phyloP scores from a whole-genome alignment of 768 basidiomycete species.

The Mycena galopus region DNA sequence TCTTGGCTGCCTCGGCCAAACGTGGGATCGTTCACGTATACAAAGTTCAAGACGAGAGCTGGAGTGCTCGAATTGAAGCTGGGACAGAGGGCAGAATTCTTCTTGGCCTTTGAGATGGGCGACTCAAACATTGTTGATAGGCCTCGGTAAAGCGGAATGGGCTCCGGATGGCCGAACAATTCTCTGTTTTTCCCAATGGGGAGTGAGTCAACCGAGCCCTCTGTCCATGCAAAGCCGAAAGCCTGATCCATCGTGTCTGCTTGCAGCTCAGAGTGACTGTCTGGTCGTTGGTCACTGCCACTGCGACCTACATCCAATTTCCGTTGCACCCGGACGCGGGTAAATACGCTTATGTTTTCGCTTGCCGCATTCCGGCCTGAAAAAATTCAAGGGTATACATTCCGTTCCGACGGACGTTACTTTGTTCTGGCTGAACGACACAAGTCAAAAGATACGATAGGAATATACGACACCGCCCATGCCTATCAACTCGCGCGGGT shows the following conservation, averaged over 20 bases:
- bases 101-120: not conserved
- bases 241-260: no score
- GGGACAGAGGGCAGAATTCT: conserved; percentile 73
- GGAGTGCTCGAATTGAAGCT: conserved; percentile 83
- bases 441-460: conserved; percentile 89
- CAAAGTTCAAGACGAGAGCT: conserved; percentile 83
- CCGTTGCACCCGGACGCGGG: conserved; percentile 87
- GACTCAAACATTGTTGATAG: conserved; percentile 16
- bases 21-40: conserved; percentile 80
- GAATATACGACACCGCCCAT: conserved; percentile 83
- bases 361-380: not conserved
- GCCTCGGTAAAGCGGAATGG: conserved; percentile 91
- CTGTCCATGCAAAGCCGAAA: conserved; percentile 14
- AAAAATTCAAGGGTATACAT: conserved; percentile 71
- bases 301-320: conserved; percentile 87
- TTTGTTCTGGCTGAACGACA: conserved; percentile 91
- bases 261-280: conserved; percentile 88
- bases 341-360: conserved; percentile 44
- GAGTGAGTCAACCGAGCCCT: conserved; percentile 67
- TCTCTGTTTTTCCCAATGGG: conserved; percentile 94
- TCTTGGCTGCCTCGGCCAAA: conserved; percentile 85
- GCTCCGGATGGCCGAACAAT: conserved; percentile 86
- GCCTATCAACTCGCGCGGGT: conserved; percentile 82
- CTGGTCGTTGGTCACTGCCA: conserved; percentile 84
- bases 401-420: conserved; percentile 85